Base-by-base conservation (phyloP, 345 rosid species). In the Camelina neglecta region DNA sequence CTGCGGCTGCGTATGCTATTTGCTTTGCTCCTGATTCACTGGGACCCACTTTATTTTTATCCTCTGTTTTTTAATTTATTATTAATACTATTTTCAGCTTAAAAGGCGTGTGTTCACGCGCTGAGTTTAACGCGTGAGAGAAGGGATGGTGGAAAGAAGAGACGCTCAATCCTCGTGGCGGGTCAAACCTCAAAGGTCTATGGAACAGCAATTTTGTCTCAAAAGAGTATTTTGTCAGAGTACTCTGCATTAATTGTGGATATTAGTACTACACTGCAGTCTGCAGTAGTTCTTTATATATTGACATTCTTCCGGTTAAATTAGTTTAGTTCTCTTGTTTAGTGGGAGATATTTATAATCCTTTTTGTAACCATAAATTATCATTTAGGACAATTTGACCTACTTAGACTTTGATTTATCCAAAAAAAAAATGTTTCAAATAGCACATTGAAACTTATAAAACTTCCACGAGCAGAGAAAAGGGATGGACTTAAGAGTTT, bases 151-250 rank as follows among this genome's bases (percentile, higher is more conserved):
- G 8, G 20, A 15, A 15, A 15, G 50, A 47, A 10, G 42, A 15
- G 8, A 15, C 20, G 50, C 50, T 2, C 50, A 47, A 6, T 6
- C 50, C 20, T 15, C 24, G 23, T 49, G 54, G 23, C 54, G 24
- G 54, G 24, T 49, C 54, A 49, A 49, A 49, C 54, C 54, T 49
- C 54, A 49, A 49, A 49, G 54, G 54, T 49, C 54, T 49, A 49
- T 49, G 23, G 23, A 49, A 49, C 54, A 49, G 0, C 54, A 49
- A 49, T 49, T 47, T 29, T 7, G 23, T 49, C 54, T 49, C 23
- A 49, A 16, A 49, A 49, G 54, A 49, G 54, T 49, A 16, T 49
- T 29, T 49, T 18, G 24, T 49, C 54, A 49, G 54, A 6, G 38
- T 45, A 45, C 53, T 49, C 8, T 4, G 10, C 53, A 49, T 49